Evolutionary conservation across 2,329 filamentous ascomycete genomes (phyloP).

Genomic region (Hypoxylon sp.): DNA sequence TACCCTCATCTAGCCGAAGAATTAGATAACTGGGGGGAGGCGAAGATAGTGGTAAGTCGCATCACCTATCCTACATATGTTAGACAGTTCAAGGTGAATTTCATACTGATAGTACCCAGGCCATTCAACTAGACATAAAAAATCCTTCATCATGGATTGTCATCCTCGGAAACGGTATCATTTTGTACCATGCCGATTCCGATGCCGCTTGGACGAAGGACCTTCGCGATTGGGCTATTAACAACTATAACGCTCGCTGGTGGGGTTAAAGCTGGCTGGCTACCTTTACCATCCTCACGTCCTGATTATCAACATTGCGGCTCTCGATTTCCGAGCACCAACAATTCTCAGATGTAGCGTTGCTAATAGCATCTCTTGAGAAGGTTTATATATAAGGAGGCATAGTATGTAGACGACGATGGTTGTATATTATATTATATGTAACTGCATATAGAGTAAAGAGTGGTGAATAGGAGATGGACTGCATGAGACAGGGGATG

Average conservation of each 20-base stretch:
- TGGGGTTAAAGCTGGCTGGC: neutral
- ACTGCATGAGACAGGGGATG: too few relatives aligned
- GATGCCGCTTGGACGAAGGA: neutral
- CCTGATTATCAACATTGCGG: neutral
- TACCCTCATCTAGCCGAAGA: neutral
- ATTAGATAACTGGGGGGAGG: neutral
- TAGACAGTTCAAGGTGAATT: neutral
- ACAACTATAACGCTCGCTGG: neutral
- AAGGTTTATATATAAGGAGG: too few relatives aligned
- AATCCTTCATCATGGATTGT: neutral
- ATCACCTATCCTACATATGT: neutral
- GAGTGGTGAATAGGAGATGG: too few relatives aligned
- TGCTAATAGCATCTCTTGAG: neutral
- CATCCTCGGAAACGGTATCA: neutral
- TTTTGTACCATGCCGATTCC: neutral
- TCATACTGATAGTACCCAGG: neutral
- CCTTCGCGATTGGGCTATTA: constrained; percentile 1
- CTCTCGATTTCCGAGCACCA: neutral
- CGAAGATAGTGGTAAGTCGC: neutral
- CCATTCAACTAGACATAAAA: neutral
- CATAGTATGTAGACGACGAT: neutral
- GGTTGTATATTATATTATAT: neutral
- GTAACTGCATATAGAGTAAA: too few relatives aligned
- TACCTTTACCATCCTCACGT: neutral
- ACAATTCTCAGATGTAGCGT: neutral